These are phyloP conservation scores for Epichloe uncinata DNA, from an alignment of 2,329 filamentous ascomycete genomes.

Conservation along the genomic window DNA sequence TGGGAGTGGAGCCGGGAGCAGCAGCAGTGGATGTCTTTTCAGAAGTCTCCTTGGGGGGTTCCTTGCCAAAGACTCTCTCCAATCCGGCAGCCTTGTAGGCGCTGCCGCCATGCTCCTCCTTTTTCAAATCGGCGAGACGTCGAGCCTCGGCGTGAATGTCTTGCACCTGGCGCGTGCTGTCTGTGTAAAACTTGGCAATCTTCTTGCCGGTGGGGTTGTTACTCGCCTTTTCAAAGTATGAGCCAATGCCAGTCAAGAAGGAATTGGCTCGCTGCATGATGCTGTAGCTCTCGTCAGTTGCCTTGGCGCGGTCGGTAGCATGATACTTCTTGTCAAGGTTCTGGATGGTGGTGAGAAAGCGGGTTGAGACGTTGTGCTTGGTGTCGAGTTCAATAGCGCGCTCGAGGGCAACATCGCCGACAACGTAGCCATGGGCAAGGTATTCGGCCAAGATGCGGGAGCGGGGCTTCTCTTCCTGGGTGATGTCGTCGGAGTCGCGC, in stretches of 20 bases:
- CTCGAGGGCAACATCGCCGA: slow-evolving; percentile 64
- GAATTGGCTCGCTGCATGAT: slow-evolving; percentile 59
- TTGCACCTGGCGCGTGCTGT: slow-evolving; percentile 75
- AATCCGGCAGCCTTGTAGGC: slow-evolving; percentile 47
- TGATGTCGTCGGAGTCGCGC: slow-evolving; percentile 54
- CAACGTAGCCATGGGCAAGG: slow-evolving; percentile 82
- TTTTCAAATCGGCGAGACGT: slow-evolving; percentile 80
- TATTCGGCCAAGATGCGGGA: slow-evolving; percentile 92
- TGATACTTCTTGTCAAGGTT: slow-evolving; percentile 77
- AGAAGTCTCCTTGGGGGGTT: slow-evolving; percentile 22
- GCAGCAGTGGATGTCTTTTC: slow-evolving; percentile 10
- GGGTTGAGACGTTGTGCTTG: slow-evolving; percentile 71
- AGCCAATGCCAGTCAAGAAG: slow-evolving; percentile 52
- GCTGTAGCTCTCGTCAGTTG: slow-evolving; percentile 73
- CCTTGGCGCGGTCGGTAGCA: slow-evolving; percentile 73
- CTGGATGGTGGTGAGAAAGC: slow-evolving; percentile 65
- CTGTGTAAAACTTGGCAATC: slow-evolving; percentile 75
- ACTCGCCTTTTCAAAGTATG: slow-evolving; percentile 90
- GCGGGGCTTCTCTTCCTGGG: slow-evolving; percentile 94
- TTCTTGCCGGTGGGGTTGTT: slow-evolving; percentile 80
- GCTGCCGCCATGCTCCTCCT: slow-evolving; percentile 44
- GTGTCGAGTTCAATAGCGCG: slow-evolving; percentile 77
- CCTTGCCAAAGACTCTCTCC: slow-evolving; percentile 43
- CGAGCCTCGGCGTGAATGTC: slow-evolving; percentile 90
- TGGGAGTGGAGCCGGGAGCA: slow-evolving; percentile 6